Conservation (phyloP, 129 eudicot genomes). For the Artemisia tridentata region DNA sequence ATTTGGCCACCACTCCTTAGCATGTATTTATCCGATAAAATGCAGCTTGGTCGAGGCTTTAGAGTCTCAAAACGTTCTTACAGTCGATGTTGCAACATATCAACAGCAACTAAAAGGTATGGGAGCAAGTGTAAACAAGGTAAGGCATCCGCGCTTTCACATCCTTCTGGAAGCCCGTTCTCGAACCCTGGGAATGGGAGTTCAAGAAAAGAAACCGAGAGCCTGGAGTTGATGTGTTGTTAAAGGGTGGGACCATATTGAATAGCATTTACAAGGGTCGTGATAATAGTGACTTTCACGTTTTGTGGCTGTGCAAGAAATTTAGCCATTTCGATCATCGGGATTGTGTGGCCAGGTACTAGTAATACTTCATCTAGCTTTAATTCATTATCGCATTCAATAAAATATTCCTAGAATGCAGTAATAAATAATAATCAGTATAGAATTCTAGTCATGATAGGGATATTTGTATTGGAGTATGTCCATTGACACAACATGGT, state of each 20-base stretch:
- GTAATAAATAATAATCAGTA: too few species aligned
- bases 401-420: too few species aligned
- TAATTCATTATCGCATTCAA: too few species aligned
- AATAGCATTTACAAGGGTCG: slow-evolving; percentile 31
- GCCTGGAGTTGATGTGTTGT: slow-evolving; percentile 30
- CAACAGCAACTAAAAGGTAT: slow-evolving; percentile 31
- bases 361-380: slow-evolving; percentile 1
- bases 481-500: too few species aligned
- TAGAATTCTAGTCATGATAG: too few species aligned
- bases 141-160: slow-evolving; percentile 47
- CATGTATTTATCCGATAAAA: slow-evolving; percentile 44
- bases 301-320: slow-evolving; percentile 29
- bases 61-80: slow-evolving; percentile 35
- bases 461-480: too few species aligned
- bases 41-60: slow-evolving; percentile 36
- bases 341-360: slow-evolving; percentile 53
- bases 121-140: slow-evolving; percentile 27
- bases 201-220: slow-evolving; percentile 30
- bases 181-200: slow-evolving; percentile 39
- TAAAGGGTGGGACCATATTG: slow-evolving; percentile 30
- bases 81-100: slow-evolving; percentile 30
- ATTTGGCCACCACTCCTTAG: slow-evolving; percentile 45
- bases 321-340: slow-evolving; percentile 50
- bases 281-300: slow-evolving; percentile 38
- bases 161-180: slow-evolving; percentile 56